A percentile compares a stretch with the other conserved stretches of the same genome.
phyloP scores from a whole-genome alignment of 2,329 filamentous ascomycete species.

The Graphiopsis chlorocephala region DNA sequence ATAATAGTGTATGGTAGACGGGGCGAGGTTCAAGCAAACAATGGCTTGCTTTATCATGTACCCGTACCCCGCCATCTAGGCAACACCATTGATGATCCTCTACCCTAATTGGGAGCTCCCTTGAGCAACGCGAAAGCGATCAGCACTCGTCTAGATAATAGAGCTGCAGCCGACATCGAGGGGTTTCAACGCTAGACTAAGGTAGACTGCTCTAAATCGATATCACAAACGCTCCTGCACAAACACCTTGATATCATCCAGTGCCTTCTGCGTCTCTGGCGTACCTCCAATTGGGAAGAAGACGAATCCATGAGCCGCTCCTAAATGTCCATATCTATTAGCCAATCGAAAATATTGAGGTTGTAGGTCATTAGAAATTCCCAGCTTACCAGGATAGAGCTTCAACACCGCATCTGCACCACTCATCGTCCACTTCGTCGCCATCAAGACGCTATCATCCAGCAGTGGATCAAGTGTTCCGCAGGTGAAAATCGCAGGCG shows the following conservation, averaged over 20 bases:
- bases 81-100: neutral
- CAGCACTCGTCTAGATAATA: neutral
- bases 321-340: conserved; percentile 23
- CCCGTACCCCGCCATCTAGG: neutral
- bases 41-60: neutral
- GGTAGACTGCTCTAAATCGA: neutral
- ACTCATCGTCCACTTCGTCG: conserved; percentile 52
- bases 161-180: neutral
- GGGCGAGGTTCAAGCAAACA: neutral
- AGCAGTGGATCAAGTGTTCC: conserved; percentile 55
- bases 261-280: conserved; percentile 37
- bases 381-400: conserved; percentile 42
- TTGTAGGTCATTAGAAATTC: neutral
- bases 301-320: conserved; percentile 54
- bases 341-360: neutral
- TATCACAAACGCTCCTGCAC: neutral
- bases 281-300: conserved; percentile 38
- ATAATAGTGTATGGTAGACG: neutral
- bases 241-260: conserved; percentile 37
- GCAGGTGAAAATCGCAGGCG: conserved; percentile 53
- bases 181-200: neutral
- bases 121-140: neutral
- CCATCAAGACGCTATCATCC: conserved; percentile 54
- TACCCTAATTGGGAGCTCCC: neutral
- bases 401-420: conserved; percentile 52